These are phyloP conservation scores for Blepharisma undulans DNA, from an alignment of 169 alveolate species.

Conservation along the genomic window DNA sequence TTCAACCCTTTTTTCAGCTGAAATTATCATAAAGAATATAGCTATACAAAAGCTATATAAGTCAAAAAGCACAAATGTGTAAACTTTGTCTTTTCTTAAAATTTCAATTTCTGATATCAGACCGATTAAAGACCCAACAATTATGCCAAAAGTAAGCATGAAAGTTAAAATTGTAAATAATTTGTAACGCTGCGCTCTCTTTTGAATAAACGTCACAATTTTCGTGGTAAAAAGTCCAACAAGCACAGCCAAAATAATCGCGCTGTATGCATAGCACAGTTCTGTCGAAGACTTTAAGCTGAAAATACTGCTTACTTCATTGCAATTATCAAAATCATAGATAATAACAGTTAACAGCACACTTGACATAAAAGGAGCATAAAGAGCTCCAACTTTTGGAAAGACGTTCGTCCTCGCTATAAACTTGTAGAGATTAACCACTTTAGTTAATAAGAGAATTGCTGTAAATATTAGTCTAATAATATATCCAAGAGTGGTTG, in stretches of 20 bases:
- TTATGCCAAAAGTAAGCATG: neutral
- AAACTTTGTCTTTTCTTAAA: neutral
- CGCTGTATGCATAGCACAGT: neutral
- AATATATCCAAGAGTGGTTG: neutral
- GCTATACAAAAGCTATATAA: neutral
- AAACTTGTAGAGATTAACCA: neutral
- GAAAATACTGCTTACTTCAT: neutral
- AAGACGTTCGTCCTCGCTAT: neutral
- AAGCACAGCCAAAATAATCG: neutral
- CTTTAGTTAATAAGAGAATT: neutral
- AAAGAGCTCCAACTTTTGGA: neutral
- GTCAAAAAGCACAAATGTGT: neutral
- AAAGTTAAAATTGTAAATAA: neutral
- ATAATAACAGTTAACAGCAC: neutral
- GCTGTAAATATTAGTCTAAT: neutral
- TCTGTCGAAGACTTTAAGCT: neutral
- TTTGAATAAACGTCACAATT: neutral
- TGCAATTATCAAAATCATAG: neutral
- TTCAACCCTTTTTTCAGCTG: neutral
- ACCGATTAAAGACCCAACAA: conserved; percentile 1
- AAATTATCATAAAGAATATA: too few relatives aligned
- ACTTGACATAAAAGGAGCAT: neutral
- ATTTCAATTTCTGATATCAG: neutral
- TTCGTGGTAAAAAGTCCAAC: neutral
- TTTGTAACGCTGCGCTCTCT: neutral